Evolutionary conservation across 805 yeast species (phyloP).

Genomic region (Cyberlindnera veronae): DNA sequence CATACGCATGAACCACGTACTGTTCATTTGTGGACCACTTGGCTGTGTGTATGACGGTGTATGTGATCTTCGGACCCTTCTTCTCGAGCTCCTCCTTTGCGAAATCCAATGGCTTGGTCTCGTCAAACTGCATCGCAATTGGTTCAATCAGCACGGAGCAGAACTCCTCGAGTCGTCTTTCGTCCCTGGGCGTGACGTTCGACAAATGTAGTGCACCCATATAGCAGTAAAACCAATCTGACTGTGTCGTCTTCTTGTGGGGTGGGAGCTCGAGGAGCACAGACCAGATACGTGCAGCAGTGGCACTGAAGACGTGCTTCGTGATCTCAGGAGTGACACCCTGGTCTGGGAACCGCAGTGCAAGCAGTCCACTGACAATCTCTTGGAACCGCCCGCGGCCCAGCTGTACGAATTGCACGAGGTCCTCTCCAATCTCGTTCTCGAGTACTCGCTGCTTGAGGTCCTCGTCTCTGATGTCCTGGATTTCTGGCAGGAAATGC

Average conservation of each 20-base stretch:
- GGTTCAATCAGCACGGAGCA: slow-evolving; percentile 8
- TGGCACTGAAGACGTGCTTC: neutral
- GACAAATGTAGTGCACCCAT: slow-evolving; percentile 6
- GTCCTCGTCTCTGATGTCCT: slow-evolving; percentile 3
- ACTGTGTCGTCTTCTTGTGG: neutral
- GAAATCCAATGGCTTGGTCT: neutral
- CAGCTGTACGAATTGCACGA: neutral
- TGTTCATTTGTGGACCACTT: no score
- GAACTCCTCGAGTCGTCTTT: neutral
- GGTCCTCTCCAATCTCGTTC: neutral
- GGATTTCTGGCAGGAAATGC: slow-evolving; percentile 1
- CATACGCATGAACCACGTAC: slow-evolving; percentile 3
- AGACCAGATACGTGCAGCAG: slow-evolving; percentile 3
- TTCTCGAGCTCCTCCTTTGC: neutral
- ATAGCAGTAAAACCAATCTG: slow-evolving; percentile 5
- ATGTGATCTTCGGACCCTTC: neutral
- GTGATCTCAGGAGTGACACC: neutral
- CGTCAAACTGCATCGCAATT: slow-evolving; percentile 4
- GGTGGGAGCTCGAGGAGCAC: neutral
- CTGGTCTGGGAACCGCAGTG: slow-evolving; percentile 5
- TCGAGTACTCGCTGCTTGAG: neutral
- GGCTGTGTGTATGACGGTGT: neutral
- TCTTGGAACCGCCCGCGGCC: slow-evolving; percentile 4
- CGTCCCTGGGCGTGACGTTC: neutral
- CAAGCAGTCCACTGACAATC: slow-evolving; percentile 2